Evolutionary conservation across 2,329 filamentous ascomycete genomes (phyloP).

Genomic region (Sporothrix humicola): DNA sequence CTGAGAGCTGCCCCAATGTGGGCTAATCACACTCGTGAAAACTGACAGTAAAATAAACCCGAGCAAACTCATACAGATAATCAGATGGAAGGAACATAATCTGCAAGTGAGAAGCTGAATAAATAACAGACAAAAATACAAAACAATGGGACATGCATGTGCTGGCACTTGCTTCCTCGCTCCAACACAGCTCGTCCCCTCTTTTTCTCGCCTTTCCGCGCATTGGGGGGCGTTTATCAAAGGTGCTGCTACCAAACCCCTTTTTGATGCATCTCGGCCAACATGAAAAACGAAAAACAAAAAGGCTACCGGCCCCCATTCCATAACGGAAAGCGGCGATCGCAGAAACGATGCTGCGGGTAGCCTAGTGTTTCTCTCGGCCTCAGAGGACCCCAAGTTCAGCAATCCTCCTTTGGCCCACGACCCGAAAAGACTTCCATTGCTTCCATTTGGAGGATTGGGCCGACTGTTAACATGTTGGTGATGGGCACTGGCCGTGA

Average conservation of each 20-base stretch:
- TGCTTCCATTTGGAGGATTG: not conserved
- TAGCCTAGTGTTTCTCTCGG: not conserved
- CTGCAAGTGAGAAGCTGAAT: conserved; percentile 17
- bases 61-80: not conserved
- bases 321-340: conserved; percentile 3
- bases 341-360: conserved; percentile 11
- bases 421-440: not conserved
- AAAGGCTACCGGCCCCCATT: not conserved
- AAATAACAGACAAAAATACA: too few relatives aligned
- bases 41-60: not conserved
- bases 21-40: not conserved
- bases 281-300: not conserved
- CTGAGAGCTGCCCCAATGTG: not conserved
- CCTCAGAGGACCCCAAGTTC: not conserved
- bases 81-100: not conserved
- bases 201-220: not conserved
- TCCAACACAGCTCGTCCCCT: not conserved
- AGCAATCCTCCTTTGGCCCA: not conserved
- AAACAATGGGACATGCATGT: not conserved
- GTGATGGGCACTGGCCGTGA: not conserved
- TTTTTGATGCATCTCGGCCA: conserved; percentile 13
- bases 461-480: not conserved
- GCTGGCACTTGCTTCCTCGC: not conserved
- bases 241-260: not conserved
- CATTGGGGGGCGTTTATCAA: not conserved